Evolutionary conservation across 1,284 basidiomycete genomes (phyloP).

Genomic region (Cutaneotrichosporon sp.): DNA sequence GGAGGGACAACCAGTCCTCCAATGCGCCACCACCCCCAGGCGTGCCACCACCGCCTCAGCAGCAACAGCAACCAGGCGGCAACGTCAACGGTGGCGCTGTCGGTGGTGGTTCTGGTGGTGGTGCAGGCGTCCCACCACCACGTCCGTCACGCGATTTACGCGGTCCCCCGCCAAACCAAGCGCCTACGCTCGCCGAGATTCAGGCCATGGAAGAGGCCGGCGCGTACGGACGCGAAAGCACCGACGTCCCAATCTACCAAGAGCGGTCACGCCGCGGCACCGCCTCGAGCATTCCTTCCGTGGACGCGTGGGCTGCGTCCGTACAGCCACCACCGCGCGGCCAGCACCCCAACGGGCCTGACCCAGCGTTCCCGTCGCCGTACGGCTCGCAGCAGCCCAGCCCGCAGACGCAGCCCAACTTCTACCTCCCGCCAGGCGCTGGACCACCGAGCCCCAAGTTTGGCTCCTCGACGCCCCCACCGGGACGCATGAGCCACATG

Average conservation of each 20-base stretch:
- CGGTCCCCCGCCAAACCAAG: neutral
- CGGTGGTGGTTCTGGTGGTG: neutral
- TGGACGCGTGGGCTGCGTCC: neutral
- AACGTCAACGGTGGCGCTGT: neutral
- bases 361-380: neutral
- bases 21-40: conserved; percentile 13
- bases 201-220: neutral
- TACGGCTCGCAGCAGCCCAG: conserved; percentile 3
- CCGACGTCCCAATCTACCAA: neutral
- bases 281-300: neutral
- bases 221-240: neutral
- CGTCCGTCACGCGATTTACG: neutral
- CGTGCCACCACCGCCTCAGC: conserved; percentile 18
- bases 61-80: neutral
- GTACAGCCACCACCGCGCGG: neutral
- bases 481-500: conserved; percentile 7
- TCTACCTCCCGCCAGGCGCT: conserved; percentile 19
- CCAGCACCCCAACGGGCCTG: neutral
- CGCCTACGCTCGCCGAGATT: conserved; percentile 3
- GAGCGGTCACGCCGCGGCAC: neutral
- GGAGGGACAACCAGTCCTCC: conserved; percentile 11
- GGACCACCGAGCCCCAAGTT: conserved; percentile 15
- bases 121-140: no score
- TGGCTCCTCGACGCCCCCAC: conserved; percentile 10
- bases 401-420: conserved; percentile 10